Base-by-base conservation (phyloP, 306 rosid species). In the Bauhinia variegata region DNA sequence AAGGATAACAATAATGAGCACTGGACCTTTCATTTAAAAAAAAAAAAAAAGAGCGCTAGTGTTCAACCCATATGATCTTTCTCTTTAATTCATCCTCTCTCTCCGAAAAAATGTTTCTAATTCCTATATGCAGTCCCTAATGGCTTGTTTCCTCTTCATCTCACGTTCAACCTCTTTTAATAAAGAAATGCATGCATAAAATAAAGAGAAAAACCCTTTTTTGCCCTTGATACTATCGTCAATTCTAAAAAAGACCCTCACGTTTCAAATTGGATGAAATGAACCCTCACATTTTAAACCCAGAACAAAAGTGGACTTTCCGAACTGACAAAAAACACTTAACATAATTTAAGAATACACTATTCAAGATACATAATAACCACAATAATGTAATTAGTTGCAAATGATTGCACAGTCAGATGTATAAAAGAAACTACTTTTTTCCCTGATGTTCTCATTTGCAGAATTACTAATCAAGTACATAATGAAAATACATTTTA, bases 151-250 rank as follows among this genome's bases (percentile, higher is more conserved):
- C 32, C 53, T 43, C 52, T 13, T 38, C 31, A 39, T 32, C 34
- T 78, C 79, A 67, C 18, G 64, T 49, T 67, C 53, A 55, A 32
- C 31, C 14, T 30, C 75, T 33, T 67, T 64, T 49, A 54, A 48
- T 37, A 72, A 23, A 23, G 28, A 23, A 23, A 23, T 1, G 28
- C 28, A 23, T 23, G 28, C 28, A 23, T 23, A 23, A 23, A 23
- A 23, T n/a, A n/a, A n/a, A n/a, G n/a, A n/a, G n/a, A n/a, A n/a
- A n/a, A n/a, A n/a, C n/a, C n/a, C n/a, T n/a, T n/a, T n/a, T n/a
- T n/a, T n/a, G n/a, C n/a, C n/a, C n/a, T n/a, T n/a, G n/a, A n/a
- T n/a, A n/a, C n/a, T n/a, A n/a, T n/a, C n/a, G n/a, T n/a, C n/a
- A n/a, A n/a, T n/a, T n/a, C n/a, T n/a, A n/a, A n/a, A n/a, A n/a